phyloP scores from a whole-genome alignment of 169 alveolate genomes.

The Toxoplasma gondii region DNA sequence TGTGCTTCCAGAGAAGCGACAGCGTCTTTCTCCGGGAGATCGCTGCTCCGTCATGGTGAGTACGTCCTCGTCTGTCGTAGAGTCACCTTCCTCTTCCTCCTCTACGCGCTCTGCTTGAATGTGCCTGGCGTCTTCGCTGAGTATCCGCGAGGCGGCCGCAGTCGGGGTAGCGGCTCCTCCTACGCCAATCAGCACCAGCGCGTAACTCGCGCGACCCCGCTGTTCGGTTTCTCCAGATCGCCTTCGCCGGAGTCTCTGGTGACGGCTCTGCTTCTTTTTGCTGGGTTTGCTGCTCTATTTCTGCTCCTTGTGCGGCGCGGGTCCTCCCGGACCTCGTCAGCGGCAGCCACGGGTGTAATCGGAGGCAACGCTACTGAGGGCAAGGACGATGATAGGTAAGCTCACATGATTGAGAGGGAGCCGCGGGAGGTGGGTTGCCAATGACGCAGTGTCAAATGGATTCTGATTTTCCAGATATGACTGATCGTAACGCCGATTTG shows the following conservation, averaged over 20 bases:
- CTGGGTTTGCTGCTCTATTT: not conserved
- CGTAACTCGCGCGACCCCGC: not conserved
- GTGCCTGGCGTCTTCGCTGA: not conserved
- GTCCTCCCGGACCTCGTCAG: not conserved
- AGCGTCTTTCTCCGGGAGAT: too few relatives aligned
- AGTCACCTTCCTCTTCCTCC: not conserved
- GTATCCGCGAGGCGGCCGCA: not conserved
- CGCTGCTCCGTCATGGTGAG: too few relatives aligned
- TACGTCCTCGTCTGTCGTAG: too few relatives aligned
- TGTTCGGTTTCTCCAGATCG: not conserved
- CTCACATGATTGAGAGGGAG: not conserved
- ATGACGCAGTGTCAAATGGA: not conserved
- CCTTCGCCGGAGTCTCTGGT: not conserved
- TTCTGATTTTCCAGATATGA: too few relatives aligned
- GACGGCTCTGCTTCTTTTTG: not conserved
- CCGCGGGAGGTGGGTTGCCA: not conserved
- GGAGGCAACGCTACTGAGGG: not conserved
- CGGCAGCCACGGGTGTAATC: not conserved
- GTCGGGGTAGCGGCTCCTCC: not conserved
- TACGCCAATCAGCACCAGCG: not conserved
- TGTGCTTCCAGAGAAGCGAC: too few relatives aligned
- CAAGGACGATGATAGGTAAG: not conserved
- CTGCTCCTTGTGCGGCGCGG: not conserved
- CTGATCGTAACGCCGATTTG: too few relatives aligned
- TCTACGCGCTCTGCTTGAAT: not conserved